Evolutionary conservation across 768 basidiomycete genomes (phyloP).

Genomic region (Gloeophyllum trabeum): DNA sequence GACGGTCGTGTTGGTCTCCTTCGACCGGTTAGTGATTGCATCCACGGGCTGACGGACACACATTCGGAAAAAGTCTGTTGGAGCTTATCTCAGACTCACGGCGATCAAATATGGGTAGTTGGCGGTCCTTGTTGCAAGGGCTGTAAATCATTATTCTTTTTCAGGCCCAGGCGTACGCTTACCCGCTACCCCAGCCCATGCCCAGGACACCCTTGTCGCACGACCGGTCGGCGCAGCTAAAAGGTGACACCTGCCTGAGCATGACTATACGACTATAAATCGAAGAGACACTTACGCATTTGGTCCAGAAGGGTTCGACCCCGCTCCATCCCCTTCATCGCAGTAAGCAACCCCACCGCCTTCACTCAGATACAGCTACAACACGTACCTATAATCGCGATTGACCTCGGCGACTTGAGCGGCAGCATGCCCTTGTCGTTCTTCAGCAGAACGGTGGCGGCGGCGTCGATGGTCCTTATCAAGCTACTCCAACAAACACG

Average conservation of each 20-base stretch:
- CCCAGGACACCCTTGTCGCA: constrained; percentile 50
- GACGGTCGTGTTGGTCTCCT: constrained; percentile 27
- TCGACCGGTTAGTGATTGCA: constrained; percentile 32
- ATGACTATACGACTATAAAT: background rate
- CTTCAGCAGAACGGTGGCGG: constrained; percentile 54
- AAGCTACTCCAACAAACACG: too few species aligned
- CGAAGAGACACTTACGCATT: constrained; percentile 28
- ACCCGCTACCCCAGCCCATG: constrained; percentile 36
- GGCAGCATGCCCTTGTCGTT: constrained; percentile 36
- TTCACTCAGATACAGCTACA: background rate
- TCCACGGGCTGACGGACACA: constrained; percentile 12
- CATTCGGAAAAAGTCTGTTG: background rate
- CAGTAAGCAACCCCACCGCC: background rate
- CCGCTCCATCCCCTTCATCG: constrained; percentile 28
- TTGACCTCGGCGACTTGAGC: constrained; percentile 30
- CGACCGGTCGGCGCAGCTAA: constrained; percentile 36
- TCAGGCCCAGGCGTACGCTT: background rate
- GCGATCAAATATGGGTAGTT: constrained; percentile 39
- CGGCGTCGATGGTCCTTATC: constrained; percentile 47
- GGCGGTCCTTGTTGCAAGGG: constrained; percentile 24
- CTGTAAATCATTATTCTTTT: background rate
- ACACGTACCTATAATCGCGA: constrained; percentile 46
- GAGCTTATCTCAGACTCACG: constrained; percentile 14
- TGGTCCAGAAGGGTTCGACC: constrained; percentile 35
- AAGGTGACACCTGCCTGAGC: background rate